Evolutionary conservation across 139 green algal species (phyloP).

Genomic region (Closterium sp.): DNA sequence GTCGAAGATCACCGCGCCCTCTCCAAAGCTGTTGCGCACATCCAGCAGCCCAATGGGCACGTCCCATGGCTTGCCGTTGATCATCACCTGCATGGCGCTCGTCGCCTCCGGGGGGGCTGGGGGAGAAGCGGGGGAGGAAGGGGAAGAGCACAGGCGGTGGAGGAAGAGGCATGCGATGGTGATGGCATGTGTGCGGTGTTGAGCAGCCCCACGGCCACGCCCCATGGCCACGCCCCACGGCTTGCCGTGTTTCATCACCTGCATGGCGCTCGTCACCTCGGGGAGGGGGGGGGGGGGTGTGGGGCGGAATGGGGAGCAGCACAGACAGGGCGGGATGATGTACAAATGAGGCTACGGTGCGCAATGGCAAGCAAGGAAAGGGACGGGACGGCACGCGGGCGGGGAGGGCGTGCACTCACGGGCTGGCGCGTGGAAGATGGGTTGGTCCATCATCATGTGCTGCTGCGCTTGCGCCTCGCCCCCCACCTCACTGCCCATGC

Average conservation of each 20-base stretch:
- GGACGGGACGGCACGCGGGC: too few relatives aligned
- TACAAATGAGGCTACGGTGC: too few relatives aligned
- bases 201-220: too few relatives aligned
- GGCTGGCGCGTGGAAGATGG: not conserved
- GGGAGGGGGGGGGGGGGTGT: too few relatives aligned
- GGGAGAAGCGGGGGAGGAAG: not conserved
- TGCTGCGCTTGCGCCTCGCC: not conserved
- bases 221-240: too few relatives aligned
- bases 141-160: not conserved
- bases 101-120: not conserved
- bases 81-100: slow-evolving; percentile 27
- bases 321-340: too few relatives aligned
- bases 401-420: too few relatives aligned
- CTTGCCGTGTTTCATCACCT: too few relatives aligned
- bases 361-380: too few relatives aligned
- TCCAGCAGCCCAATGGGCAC: slow-evolving; percentile 32
- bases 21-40: slow-evolving; percentile 30
- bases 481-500: not conserved
- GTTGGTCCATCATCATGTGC: not conserved
- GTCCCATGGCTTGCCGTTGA: slow-evolving; percentile 39
- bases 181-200: not conserved
- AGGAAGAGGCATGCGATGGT: not conserved
- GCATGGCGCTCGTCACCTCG: too few relatives aligned
- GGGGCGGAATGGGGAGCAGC: too few relatives aligned
- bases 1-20: slow-evolving; percentile 11